Base-by-base conservation (phyloP, 106 monocot genomes). In the Phalaenopsis equestris region DNA sequence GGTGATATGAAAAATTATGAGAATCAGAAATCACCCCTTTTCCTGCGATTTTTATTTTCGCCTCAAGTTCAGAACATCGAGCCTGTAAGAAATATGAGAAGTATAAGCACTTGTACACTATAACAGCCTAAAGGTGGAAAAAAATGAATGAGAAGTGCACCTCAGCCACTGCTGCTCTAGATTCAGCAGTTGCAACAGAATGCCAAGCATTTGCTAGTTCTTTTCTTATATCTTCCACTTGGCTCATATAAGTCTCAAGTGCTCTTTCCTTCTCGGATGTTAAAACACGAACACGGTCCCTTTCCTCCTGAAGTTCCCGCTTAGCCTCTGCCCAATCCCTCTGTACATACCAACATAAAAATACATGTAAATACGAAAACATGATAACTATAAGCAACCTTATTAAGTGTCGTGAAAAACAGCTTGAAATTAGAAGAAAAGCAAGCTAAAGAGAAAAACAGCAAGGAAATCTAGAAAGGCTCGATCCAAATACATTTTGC, bases 311-410 rank as follows among this genome's bases (percentile, higher is more conserved):
- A 84, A 99, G 89, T 65, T 99, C 99, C 46, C 86, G 91, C 73
- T 95, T 99, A 42, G 81, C 87, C 79, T 99, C 89, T 23, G 95
- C 91, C 99, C 92, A 99, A 17, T 99, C 93, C 76, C 84, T 91
- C 94, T 96, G 45, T 1, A 80, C 4, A 82, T 49, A 41, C 45
- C 42, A 74, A 30, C 11, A 72, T 39, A 45, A 42, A 19, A 70
- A 42, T 74, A 21, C 74, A 74, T 6, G n/a, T 38, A 41, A 23
- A 65, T 24, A 65, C 52, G 3, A 52, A 52, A 52, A 52, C 52
- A 23, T 24, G 14, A n/a, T 1, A 70, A 70, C 9, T 15, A 2
- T 14, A 70, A 70, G 14, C 39, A 70, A 70, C 12, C n/a, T 3
- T 15, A 70, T 21, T n/a, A 19, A 61, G 61, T 21, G 19, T 61